These are phyloP conservation scores for Trichosporon ovoides DNA, from an alignment of 1,284 basidiomycete genomes.

Conservation along the genomic window DNA sequence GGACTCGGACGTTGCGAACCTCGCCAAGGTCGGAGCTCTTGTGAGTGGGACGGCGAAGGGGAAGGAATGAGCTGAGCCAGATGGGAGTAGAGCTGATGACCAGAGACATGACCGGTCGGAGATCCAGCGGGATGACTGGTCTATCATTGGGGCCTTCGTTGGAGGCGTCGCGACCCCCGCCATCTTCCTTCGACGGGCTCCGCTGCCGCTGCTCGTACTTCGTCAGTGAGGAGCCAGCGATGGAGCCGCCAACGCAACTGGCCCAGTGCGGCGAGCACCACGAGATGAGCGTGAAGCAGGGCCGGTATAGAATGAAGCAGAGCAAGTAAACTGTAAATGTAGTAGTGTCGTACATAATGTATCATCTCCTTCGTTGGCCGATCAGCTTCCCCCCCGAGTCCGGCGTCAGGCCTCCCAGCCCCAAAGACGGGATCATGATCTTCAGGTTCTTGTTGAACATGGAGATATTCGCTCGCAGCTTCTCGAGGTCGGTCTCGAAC, in stretches of 20 bases:
- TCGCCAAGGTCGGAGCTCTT: slow-evolving; percentile 31
- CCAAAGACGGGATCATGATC: slow-evolving; percentile 33
- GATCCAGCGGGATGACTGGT: slow-evolving; percentile 44
- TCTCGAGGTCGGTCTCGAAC: slow-evolving; percentile 35
- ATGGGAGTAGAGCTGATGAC: background rate
- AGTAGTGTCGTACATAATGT: slow-evolving; percentile 5
- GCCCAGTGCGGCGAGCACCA: slow-evolving; percentile 44
- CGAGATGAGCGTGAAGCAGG: slow-evolving; percentile 46
- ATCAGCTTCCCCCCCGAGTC: slow-evolving; percentile 33
- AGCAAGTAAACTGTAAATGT: slow-evolving; percentile 5
- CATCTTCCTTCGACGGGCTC: slow-evolving; percentile 40
- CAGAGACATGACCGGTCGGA: slow-evolving; percentile 34
- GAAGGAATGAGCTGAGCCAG: too few relatives aligned
- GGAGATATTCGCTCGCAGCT: slow-evolving; percentile 8
- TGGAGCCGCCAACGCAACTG: slow-evolving; percentile 68
- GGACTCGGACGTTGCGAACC: slow-evolving; percentile 28
- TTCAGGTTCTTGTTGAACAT: slow-evolving; percentile 37
- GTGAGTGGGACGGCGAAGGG: too few relatives aligned
- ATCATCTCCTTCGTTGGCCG: slow-evolving; percentile 19
- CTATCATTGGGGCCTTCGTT: slow-evolving; percentile 42
- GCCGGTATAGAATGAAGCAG: slow-evolving; percentile 6
- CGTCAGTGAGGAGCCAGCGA: slow-evolving; percentile 64
- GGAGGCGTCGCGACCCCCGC: slow-evolving; percentile 40
- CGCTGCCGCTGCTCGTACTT: slow-evolving; percentile 60
- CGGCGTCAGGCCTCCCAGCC: slow-evolving; percentile 28